Evolutionary conservation across 1,284 basidiomycete genomes (phyloP).

Genomic region (Sporisorium graminicola): DNA sequence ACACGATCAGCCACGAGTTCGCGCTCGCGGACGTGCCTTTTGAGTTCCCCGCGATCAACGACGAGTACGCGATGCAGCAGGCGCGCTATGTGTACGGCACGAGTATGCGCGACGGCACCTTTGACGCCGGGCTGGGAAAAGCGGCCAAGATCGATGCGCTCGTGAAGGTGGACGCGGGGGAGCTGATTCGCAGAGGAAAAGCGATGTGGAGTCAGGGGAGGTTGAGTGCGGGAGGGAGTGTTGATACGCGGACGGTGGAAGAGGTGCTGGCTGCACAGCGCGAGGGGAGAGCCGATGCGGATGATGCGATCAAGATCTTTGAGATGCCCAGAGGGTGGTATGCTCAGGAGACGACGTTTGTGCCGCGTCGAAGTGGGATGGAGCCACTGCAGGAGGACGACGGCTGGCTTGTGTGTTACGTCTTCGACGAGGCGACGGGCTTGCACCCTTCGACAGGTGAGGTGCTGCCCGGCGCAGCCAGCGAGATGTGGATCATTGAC

Average conservation of each 20-base stretch:
- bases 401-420: slow-evolving; percentile 72
- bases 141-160: slow-evolving; percentile 73
- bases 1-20: slow-evolving; percentile 70
- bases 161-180: slow-evolving; percentile 71
- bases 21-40: slow-evolving; percentile 72
- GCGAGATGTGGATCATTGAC: slow-evolving; percentile 73
- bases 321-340: slow-evolving; percentile 71
- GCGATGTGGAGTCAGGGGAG: slow-evolving; percentile 56
- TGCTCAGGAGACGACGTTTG: slow-evolving; percentile 72
- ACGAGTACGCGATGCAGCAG: slow-evolving; percentile 68
- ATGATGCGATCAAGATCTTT: slow-evolving; percentile 70
- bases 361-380: slow-evolving; percentile 58
- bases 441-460: slow-evolving; percentile 66
- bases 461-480: slow-evolving; percentile 65
- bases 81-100: slow-evolving; percentile 71
- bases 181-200: slow-evolving; percentile 67
- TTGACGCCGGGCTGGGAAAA: slow-evolving; percentile 72
- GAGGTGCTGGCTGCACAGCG: slow-evolving; percentile 69
- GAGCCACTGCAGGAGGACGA: slow-evolving; percentile 69
- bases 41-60: slow-evolving; percentile 72
- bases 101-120: slow-evolving; percentile 62
- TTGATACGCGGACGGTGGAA: slow-evolving; percentile 70
- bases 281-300: slow-evolving; percentile 15
- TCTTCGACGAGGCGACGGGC: slow-evolving; percentile 72
- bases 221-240: slow-evolving; percentile 55